Evolutionary conservation across 768 basidiomycete species (phyloP).

Genomic region (Sarcodon sp.): DNA sequence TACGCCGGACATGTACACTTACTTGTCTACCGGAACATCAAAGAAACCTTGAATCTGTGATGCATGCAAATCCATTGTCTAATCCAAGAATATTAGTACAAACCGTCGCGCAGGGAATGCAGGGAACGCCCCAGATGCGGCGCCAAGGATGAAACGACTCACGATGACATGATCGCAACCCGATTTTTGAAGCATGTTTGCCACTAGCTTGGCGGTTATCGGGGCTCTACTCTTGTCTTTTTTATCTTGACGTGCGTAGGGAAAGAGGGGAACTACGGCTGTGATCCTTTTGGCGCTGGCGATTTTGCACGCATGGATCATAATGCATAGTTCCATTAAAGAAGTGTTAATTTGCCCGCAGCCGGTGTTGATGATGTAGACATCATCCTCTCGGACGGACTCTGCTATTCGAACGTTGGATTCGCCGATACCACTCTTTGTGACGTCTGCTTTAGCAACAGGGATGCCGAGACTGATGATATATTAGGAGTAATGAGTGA

Average conservation of each 20-base stretch:
- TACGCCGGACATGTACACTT: constrained; percentile 24
- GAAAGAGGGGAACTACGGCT: constrained; percentile 95
- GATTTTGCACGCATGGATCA: constrained; percentile 99
- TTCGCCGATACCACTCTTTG: constrained; percentile 84
- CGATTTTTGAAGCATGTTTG: constrained; percentile 90
- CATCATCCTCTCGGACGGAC: constrained; percentile 95
- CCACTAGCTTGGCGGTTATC: constrained; percentile 95
- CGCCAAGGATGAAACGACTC: constrained; percentile 18
- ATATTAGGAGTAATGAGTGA: constrained; percentile 6
- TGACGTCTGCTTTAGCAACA: constrained; percentile 78
- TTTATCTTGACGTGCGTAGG: constrained; percentile 96
- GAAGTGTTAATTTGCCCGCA: constrained; percentile 82
- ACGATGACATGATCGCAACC: constrained; percentile 97
- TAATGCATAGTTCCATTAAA: constrained; percentile 97
- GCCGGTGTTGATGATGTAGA: constrained; percentile 96
- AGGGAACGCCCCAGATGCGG: not conserved
- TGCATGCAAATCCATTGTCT: constrained; percentile 99
- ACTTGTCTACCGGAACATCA: constrained; percentile 99
- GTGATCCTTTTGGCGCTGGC: constrained; percentile 98
- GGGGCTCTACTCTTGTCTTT: constrained; percentile 98
- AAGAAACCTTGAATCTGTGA: constrained; percentile 99
- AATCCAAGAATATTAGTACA: not conserved
- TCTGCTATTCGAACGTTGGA: constrained; percentile 86
- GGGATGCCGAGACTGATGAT: constrained; percentile 71
- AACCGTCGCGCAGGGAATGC: not conserved